A percentile compares a stretch with the other conserved stretches of the same genome.
These are phyloP conservation scores for Elongisporangium senticosum DNA, from an alignment of 352 stramenopile species.

Conservation along the genomic window DNA sequence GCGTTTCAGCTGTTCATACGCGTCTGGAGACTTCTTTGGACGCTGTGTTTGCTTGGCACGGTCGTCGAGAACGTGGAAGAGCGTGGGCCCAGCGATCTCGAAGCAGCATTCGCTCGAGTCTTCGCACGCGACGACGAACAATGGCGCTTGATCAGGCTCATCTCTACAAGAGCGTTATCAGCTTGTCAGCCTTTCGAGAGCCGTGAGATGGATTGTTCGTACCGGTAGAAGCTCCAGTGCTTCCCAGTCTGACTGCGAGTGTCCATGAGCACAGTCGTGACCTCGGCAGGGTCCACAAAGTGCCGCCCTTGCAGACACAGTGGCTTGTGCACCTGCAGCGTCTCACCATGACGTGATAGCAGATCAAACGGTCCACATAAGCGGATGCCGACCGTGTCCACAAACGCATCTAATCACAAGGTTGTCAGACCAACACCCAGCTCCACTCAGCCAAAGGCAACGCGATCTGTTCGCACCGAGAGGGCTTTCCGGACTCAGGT, in stretches of 20 bases:
- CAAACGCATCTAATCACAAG: conserved; percentile 40
- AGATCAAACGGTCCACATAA: conserved; percentile 50
- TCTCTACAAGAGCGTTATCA: conserved; percentile 23
- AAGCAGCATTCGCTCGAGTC: conserved; percentile 29
- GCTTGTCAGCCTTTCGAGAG: background rate
- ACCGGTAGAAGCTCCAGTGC: conserved; percentile 60
- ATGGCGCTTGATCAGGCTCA: conserved; percentile 25
- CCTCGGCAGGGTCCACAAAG: conserved; percentile 49
- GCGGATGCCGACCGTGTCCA: conserved; percentile 27
- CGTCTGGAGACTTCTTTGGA: background rate
- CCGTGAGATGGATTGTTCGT: background rate
- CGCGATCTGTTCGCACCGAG: conserved; percentile 14
- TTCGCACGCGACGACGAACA: conserved; percentile 30
- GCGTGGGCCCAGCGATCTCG: conserved; percentile 20
- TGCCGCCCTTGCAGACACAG: conserved; percentile 47
- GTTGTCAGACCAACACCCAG: background rate
- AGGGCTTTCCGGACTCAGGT: conserved; percentile 21
- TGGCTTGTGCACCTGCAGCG: conserved; percentile 26
- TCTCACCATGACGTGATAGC: conserved; percentile 12
- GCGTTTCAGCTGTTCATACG: background rate
- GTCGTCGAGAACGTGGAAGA: conserved; percentile 37
- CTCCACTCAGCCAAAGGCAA: background rate
- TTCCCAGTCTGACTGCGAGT: conserved; percentile 9
- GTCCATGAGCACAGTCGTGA: conserved; percentile 28
- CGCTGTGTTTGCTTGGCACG: background rate